These are phyloP conservation scores for Sutorius australiensis DNA, from an alignment of 768 basidiomycete species.

Conservation along the genomic window DNA sequence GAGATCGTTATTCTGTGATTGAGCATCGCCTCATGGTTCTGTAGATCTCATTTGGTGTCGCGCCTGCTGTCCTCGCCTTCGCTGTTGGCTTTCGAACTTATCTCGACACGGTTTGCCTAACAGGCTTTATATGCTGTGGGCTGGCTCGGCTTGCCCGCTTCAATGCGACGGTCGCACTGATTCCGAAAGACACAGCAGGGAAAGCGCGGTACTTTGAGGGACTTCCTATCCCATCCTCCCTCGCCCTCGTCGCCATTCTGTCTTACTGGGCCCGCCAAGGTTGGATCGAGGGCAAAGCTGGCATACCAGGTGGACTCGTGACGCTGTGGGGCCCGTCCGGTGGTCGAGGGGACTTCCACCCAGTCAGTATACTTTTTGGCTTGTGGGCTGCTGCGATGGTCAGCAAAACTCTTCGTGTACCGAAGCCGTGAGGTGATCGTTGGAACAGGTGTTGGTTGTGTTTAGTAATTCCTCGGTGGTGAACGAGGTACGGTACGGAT, in stretches of 20 bases:
- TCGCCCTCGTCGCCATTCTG: slow-evolving; percentile 73
- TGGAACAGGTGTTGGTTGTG: not conserved
- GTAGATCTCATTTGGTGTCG: slow-evolving; percentile 97
- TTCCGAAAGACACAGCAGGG: slow-evolving; percentile 83
- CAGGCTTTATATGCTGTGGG: slow-evolving; percentile 92
- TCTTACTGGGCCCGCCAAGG: slow-evolving; percentile 81
- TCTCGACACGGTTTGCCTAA: slow-evolving; percentile 82
- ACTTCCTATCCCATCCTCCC: slow-evolving; percentile 90
- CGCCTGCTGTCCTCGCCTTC: slow-evolving; percentile 91
- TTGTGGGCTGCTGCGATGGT: slow-evolving; percentile 96
- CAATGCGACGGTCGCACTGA: slow-evolving; percentile 94
- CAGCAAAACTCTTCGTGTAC: slow-evolving; percentile 90
- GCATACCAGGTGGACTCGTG: slow-evolving; percentile 71
- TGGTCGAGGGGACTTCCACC: slow-evolving; percentile 82
- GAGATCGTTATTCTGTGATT: slow-evolving; percentile 3
- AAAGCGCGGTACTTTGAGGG: slow-evolving; percentile 97
- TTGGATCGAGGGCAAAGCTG: slow-evolving; percentile 76
- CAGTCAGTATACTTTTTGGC: slow-evolving; percentile 71
- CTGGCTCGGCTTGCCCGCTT: slow-evolving; percentile 96
- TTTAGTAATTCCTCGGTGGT: not conserved
- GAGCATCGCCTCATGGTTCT: slow-evolving; percentile 1
- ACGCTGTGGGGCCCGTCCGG: slow-evolving; percentile 69
- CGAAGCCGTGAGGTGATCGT: slow-evolving; percentile 52
- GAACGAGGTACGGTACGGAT: slow-evolving; percentile 4
- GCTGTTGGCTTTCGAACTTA: slow-evolving; percentile 86